Evolutionary conservation across 345 rosid genomes (phyloP).

Genomic region (Arabidopsis arenosa): DNA sequence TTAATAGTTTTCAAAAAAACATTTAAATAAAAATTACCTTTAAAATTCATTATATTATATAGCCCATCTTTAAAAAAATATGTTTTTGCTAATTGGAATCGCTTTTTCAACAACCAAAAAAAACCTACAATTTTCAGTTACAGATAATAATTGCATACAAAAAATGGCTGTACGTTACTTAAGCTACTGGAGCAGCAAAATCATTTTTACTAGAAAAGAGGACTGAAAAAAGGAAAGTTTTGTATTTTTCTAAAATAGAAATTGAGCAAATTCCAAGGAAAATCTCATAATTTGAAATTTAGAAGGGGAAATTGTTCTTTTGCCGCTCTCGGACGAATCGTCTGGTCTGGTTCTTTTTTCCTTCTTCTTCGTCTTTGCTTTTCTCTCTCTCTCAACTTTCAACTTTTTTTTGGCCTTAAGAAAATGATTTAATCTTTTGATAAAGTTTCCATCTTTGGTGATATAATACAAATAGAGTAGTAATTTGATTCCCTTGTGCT

Average conservation of each 20-base stretch:
- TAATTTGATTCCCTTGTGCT: conserved; percentile 31
- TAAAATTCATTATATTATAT: not conserved
- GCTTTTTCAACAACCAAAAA: not conserved
- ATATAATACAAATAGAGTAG: conserved; percentile 12
- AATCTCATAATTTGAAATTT: conserved; percentile 26
- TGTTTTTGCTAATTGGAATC: not conserved
- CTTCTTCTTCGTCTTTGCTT: not conserved
- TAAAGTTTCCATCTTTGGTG: conserved; percentile 28
- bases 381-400: too few species aligned
- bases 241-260: conserved; percentile 3
- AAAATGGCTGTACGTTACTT: not conserved
- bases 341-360: conserved; percentile 18
- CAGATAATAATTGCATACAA: not conserved
- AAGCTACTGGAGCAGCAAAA: conserved; percentile 5
- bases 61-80: not conserved
- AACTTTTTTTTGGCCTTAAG: not conserved
- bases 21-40: not conserved
- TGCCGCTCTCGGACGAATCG: conserved; percentile 35
- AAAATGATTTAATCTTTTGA: conserved; percentile 26
- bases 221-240: conserved; percentile 2
- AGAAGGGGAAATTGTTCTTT: conserved; percentile 14
- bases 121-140: not conserved
- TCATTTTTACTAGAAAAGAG: not conserved
- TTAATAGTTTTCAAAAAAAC: too few species aligned
- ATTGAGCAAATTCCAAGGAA: conserved; percentile 6